These are phyloP conservation scores for Neofusicoccum kwambonambiense DNA, from an alignment of 2,329 filamentous ascomycete species.

Conservation along the genomic window DNA sequence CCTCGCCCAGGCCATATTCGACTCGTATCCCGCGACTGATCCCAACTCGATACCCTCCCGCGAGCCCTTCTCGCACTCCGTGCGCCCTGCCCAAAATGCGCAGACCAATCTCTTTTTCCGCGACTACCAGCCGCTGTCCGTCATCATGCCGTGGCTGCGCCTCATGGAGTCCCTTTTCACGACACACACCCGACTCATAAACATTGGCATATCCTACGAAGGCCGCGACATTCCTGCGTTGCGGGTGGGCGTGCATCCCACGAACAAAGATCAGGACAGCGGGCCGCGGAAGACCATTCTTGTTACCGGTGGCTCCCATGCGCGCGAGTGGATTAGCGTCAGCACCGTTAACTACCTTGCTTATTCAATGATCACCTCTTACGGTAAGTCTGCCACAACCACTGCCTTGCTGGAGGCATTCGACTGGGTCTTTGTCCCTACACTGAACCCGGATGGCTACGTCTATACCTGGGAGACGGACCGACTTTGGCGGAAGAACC, in stretches of 20 bases:
- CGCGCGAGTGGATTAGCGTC: conserved; percentile 93
- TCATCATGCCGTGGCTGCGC: conserved; percentile 87
- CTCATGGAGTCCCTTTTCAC: conserved; percentile 88
- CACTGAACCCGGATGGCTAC: conserved; percentile 90
- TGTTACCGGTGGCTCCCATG: conserved; percentile 83
- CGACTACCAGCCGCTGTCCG: conserved; percentile 85
- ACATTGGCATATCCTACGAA: conserved; percentile 82
- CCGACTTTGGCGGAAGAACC: conserved; percentile 91
- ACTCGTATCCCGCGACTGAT: conserved; percentile 64
- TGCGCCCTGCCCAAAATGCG: conserved; percentile 29
- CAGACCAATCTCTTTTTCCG: conserved; percentile 75
- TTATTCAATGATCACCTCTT: conserved; percentile 81
- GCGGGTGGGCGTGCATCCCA: conserved; percentile 65
- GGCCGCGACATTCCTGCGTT: conserved; percentile 82
- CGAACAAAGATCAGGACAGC: conserved; percentile 47
- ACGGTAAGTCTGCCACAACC: conserved; percentile 68
- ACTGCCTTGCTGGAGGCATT: conserved; percentile 79
- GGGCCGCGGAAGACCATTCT: conserved; percentile 71
- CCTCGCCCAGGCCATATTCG: conserved; percentile 71
- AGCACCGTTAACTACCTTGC: conserved; percentile 89
- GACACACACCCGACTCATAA: conserved; percentile 69
- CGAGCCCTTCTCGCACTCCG: conserved; percentile 26
- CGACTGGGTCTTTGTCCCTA: conserved; percentile 85
- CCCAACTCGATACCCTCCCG: conserved; percentile 31
- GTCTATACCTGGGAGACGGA: conserved; percentile 91